Evolutionary conservation across 2,329 filamentous ascomycete species (phyloP), one percentile per base, ranked within the genome.

Genomic region (Aspergillus persii): DNA sequence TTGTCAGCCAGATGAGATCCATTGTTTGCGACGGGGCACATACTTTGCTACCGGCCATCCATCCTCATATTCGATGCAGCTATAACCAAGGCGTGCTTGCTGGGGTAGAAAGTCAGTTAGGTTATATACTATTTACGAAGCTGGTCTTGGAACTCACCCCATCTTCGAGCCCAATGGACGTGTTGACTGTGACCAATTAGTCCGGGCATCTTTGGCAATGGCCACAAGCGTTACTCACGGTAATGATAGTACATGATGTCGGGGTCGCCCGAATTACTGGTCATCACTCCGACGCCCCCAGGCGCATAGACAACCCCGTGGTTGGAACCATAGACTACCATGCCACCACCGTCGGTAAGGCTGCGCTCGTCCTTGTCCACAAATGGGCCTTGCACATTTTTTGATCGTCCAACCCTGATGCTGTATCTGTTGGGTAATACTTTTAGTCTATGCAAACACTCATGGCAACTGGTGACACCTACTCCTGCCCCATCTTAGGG

Each of bases 221-320:
- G 1, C n/a, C 23, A 33, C 23, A 8, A 7, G 8, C 3, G 30
- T n/a, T 8, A 66, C 72, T 52, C 54, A 74, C 72, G 59, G 44
- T 76, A 78, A 63, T 78, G 75, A 61, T 74, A 78, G 41, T 76
- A 78, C 11, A 78, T 61, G 41, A 76, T 66, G 62, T 77, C 76
- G 15, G 65, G 63, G 4, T 52, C 54, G 8, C 61, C 65, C 6
- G 53, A 61, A 49, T 66, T 68, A 18, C 62, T 69, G 6, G 65
- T 41, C 55, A 77, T 50, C 3, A 77, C 66, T 0, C 76, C 75
- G 48, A 71, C 15, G 2, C 76, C 76, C 23, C 75, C 76, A 23
- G 75, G 75, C 2, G 76, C 75, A 67, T 76, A 77, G 1, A 76
- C 73, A 5, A 66, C 53, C 9, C 70, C 71, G 57, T 76, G 71